These are phyloP conservation scores for Plectranthus barbatus DNA, from an alignment of 257 asterid species.

Conservation along the genomic window DNA sequence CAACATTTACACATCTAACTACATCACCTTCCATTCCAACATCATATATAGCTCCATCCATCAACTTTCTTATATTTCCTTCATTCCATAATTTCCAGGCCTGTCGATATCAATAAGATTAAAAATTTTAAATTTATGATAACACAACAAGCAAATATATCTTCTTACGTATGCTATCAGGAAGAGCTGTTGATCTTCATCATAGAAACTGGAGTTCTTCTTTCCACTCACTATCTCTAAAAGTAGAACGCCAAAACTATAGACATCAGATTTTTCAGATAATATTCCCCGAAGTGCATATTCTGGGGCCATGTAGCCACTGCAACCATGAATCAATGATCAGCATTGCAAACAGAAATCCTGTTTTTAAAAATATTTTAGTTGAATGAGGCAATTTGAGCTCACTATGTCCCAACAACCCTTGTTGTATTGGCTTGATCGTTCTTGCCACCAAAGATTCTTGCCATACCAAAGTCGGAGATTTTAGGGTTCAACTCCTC, in stretches of 20 bases:
- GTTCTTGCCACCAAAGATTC: conserved; percentile 26
- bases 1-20: too few relatives aligned
- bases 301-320: too few relatives aligned
- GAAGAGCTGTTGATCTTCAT: conserved; percentile 26
- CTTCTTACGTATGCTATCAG: conserved; percentile 48
- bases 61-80: too few relatives aligned
- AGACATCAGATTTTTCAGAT: conserved; percentile 36
- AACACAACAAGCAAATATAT: not conserved
- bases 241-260: conserved; percentile 33
- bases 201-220: conserved; percentile 4
- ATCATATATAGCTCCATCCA: too few relatives aligned
- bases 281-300: too few relatives aligned
- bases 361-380: not conserved
- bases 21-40: too few relatives aligned
- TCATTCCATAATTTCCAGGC: conserved; percentile 16
- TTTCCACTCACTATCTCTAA: conserved; percentile 27
- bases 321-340: conserved; percentile 5
- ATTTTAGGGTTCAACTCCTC: too few relatives aligned
- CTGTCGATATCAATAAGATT: conserved; percentile 6
- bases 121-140: not conserved
- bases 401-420: conserved; percentile 50
- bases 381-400: not conserved
- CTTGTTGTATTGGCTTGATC: too few relatives aligned
- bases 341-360: not conserved
- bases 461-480: too few relatives aligned